Evolutionary conservation across 75 land plant species (phyloP).

Genomic region (Isoetes taiwanensis): DNA sequence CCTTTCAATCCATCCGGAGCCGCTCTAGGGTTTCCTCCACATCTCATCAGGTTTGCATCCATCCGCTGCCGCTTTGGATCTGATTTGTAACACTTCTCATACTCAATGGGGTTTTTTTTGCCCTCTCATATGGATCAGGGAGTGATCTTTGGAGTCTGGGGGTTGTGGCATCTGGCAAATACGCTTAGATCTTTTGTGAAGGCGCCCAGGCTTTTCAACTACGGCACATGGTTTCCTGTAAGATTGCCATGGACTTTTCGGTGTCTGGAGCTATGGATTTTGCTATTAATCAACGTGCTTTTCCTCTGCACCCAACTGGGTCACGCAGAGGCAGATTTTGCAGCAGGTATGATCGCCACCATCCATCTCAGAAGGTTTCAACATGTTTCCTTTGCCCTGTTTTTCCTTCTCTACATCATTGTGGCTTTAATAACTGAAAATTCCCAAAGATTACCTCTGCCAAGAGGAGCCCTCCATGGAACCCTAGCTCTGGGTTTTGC

Average conservation of each 20-base stretch:
- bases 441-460: constrained; percentile 7
- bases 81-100: no score
- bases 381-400: constrained; percentile 12
- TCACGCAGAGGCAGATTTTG: constrained; percentile 3
- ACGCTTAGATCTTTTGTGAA: no score
- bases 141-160: no score
- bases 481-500: constrained; percentile 12
- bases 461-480: constrained; percentile 10
- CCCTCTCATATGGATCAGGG: no score
- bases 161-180: no score
- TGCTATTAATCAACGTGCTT: constrained; percentile 4
- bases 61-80: no score
- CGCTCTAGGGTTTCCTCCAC: no score
- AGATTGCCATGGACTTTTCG: background rate
- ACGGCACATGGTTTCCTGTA: constrained; percentile 10
- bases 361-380: constrained; percentile 8
- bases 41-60: no score
- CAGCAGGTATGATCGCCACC: constrained; percentile 2
- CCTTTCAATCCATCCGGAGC: no score
- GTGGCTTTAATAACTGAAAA: constrained; percentile 3
- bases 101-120: no score
- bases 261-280: constrained; percentile 17
- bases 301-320: constrained; percentile 10
- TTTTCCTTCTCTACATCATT: constrained; percentile 11
- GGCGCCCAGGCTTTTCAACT: background rate